A percentile compares a stretch with the other conserved stretches of the same genome.
Conservation (phyloP, 2,329 filamentous ascomycete genomes). For the Pleurostoma richardsiae region DNA sequence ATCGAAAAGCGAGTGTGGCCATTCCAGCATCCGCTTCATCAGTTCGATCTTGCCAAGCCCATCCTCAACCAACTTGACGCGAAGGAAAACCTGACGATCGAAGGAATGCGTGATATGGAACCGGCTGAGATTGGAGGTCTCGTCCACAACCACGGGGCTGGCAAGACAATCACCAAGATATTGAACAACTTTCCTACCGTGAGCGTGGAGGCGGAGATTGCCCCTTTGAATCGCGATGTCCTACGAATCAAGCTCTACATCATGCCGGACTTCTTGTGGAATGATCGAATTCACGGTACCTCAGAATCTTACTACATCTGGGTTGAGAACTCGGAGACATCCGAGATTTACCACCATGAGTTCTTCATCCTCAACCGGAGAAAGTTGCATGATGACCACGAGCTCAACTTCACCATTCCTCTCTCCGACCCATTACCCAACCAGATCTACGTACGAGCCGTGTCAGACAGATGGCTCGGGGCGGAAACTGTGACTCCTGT, state of each 20-base stretch:
- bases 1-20: conserved; percentile 96
- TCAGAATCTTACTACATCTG: conserved; percentile 98
- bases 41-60: conserved; percentile 84
- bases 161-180: conserved; percentile 73
- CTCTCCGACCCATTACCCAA: conserved; percentile 87
- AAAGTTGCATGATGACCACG: conserved; percentile 93
- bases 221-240: conserved; percentile 90
- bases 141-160: conserved; percentile 87
- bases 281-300: conserved; percentile 85
- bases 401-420: conserved; percentile 96
- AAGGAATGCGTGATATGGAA: conserved; percentile 89
- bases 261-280: conserved; percentile 89
- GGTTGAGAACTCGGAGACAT: conserved; percentile 97
- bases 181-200: conserved; percentile 90
- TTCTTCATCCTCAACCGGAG: conserved; percentile 88
- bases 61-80: conserved; percentile 80
- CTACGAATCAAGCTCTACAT: conserved; percentile 84
- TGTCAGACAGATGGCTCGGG: conserved; percentile 94
- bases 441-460: conserved; percentile 91
- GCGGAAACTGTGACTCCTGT: conserved; percentile 93
- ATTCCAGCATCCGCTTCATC: conserved; percentile 88
- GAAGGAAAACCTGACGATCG: conserved; percentile 72
- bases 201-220: conserved; percentile 87
- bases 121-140: conserved; percentile 81
- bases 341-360: conserved; percentile 96